These are phyloP conservation scores for Trichoderma hamatum DNA, from an alignment of 2,329 filamentous ascomycete genomes.

Conservation along the genomic window DNA sequence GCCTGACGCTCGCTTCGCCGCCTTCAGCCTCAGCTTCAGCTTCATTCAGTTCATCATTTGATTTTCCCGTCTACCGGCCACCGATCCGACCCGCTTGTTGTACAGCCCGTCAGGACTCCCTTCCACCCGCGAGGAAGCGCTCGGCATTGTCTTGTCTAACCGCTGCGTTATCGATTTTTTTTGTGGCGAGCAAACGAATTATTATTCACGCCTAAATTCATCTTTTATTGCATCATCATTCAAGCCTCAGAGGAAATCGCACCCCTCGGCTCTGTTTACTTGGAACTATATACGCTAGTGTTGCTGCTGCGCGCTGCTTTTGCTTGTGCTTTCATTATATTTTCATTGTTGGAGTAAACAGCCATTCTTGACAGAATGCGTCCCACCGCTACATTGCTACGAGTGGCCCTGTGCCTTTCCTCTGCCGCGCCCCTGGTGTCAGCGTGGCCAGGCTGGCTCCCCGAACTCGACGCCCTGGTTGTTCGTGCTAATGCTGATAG, in stretches of 20 bases:
- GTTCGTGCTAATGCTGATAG: conserved; percentile 48
- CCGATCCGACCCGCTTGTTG: conserved; percentile 26
- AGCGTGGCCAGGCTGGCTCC: conserved; percentile 61
- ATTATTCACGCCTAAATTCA: neutral
- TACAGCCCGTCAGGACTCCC: conserved; percentile 17
- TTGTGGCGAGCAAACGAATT: neutral
- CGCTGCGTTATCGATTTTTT: neutral
- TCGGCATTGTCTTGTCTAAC: conserved; percentile 16
- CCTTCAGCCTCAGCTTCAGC: neutral
- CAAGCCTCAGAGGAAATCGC: neutral
- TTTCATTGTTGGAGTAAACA: neutral
- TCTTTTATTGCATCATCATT: neutral
- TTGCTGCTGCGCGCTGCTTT: neutral
- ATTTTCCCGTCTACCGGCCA: conserved; percentile 24
- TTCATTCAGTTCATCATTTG: too few relatives aligned
- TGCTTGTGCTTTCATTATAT: neutral
- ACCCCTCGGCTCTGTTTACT: neutral
- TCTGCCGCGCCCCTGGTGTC: conserved; percentile 55
- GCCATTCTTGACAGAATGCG: conserved; percentile 49
- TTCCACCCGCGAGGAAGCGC: conserved; percentile 9
- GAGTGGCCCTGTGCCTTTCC: conserved; percentile 54
- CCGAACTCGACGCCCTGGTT: conserved; percentile 55
- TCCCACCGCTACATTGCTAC: conserved; percentile 50
- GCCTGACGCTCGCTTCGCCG: conserved; percentile 28
- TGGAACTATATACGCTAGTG: neutral